Percentiles rank a stretch among this genome's conserved stretches.
Evolutionary conservation across 108 stramenopile species (phyloP).

Genomic region (Nitzschia sp.): DNA sequence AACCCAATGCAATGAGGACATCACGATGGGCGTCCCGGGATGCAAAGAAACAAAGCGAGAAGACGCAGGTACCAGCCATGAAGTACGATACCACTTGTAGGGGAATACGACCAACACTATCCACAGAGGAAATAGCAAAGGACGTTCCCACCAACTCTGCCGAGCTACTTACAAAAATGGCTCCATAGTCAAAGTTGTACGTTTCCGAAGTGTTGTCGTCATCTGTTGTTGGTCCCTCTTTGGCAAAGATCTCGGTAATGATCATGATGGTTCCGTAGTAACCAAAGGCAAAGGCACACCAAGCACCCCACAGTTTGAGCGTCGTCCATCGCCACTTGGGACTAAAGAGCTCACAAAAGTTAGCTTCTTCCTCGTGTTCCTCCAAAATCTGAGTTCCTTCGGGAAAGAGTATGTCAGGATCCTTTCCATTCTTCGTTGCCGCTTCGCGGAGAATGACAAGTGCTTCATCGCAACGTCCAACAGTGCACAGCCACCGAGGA

Average conservation of each 20-base stretch:
- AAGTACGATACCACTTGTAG: conserved; percentile 56
- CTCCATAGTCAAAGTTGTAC: conserved; percentile 63
- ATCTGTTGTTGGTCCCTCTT: conserved; percentile 5
- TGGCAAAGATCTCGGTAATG: conserved; percentile 60
- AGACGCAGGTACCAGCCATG: conserved; percentile 59
- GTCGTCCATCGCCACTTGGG: conserved; percentile 47
- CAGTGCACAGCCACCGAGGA: conserved; percentile 67
- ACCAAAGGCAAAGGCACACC: conserved; percentile 65
- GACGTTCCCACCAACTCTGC: conserved; percentile 72
- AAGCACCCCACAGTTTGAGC: conserved; percentile 49
- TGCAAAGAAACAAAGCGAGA: conserved; percentile 35
- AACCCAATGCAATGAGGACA: conserved; percentile 46
- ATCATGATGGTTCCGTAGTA: conserved; percentile 68
- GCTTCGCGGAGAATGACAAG: conserved; percentile 51
- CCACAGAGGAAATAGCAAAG: conserved; percentile 55
- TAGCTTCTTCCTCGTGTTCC: conserved; percentile 45
- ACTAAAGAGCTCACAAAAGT: conserved; percentile 39
- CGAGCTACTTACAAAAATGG: conserved; percentile 62
- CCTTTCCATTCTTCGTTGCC: conserved; percentile 45
- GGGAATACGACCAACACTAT: conserved; percentile 62
- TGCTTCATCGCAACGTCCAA: conserved; percentile 68
- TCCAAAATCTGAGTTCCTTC: conserved; percentile 32
- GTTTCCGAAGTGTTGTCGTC: conserved; percentile 8
- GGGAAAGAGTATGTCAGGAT: conserved; percentile 44
- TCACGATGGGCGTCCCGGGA: conserved; percentile 22